phyloP scores from a whole-genome alignment of 179 eudicot genomes.

The Silene noctiflora region DNA sequence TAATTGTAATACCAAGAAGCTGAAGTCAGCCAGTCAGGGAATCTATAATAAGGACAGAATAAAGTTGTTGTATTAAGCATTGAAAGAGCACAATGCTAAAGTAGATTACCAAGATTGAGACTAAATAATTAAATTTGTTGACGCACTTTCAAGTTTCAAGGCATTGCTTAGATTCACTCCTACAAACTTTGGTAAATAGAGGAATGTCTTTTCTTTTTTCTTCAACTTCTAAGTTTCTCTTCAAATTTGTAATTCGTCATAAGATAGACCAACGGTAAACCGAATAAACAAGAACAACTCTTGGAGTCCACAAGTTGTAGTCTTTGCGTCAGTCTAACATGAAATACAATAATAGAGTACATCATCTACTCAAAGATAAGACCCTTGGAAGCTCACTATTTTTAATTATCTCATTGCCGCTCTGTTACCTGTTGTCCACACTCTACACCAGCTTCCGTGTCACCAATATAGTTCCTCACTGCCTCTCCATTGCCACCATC shows the following conservation, averaged over 20 bases:
- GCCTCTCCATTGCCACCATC: too few relatives aligned
- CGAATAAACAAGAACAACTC: too few relatives aligned
- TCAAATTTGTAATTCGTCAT: background rate
- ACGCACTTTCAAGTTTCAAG: constrained; percentile 14
- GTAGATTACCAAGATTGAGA: background rate
- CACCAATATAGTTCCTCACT: too few relatives aligned
- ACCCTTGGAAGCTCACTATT: background rate
- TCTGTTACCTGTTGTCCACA: background rate
- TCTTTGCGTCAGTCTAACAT: background rate
- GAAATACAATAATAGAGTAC: background rate
- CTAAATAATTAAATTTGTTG: background rate
- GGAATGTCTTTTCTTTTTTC: constrained; percentile 20
- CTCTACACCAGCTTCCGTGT: too few relatives aligned
- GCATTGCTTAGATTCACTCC: constrained; percentile 11
- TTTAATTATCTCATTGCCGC: background rate
- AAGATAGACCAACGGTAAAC: too few relatives aligned
- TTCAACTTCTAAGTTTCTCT: constrained; percentile 1
- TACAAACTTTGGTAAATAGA: constrained; percentile 6
- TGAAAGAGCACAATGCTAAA: background rate
- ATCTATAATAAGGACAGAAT: constrained; percentile 5
- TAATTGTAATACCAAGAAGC: background rate
- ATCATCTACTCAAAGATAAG: background rate
- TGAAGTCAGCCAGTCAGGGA: constrained; percentile 8
- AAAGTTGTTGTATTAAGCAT: background rate
- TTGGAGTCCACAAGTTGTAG: background rate